These are phyloP conservation scores for Trichosanthes cucumerina DNA, from an alignment of 306 rosid genomes.

Conservation along the genomic window DNA sequence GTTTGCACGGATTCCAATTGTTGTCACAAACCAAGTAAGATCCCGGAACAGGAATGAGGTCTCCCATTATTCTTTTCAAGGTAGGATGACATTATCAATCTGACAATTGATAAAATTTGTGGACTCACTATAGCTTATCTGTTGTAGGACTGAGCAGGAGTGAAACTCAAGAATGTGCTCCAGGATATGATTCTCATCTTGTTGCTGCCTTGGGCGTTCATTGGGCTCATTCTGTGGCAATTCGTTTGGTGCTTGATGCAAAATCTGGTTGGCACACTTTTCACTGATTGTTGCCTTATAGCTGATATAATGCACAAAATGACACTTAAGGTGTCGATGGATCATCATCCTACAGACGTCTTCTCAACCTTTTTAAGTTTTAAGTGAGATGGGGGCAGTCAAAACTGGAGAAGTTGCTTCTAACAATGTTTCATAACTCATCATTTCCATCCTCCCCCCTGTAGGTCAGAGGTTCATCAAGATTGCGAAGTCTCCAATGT, in stretches of 20 bases:
- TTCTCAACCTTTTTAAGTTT: background rate
- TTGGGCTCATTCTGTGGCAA: conserved; percentile 96
- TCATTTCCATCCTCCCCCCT: background rate
- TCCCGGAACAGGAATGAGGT: conserved; percentile 57
- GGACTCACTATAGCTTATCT: conserved; percentile 12
- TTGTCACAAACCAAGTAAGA: conserved; percentile 92
- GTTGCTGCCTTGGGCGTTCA: conserved; percentile 93
- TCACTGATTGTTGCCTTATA: background rate
- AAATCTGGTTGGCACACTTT: conserved; percentile 45
- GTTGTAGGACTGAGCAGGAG: conserved; percentile 30
- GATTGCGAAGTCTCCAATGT: conserved; percentile 76
- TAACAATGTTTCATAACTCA: background rate
- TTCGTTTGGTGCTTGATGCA: conserved; percentile 84
- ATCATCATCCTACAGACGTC: background rate
- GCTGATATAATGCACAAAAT: background rate
- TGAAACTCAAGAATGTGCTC: conserved; percentile 17
- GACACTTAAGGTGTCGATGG: background rate
- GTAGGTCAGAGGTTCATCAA: conserved; percentile 72
- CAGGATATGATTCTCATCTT: conserved; percentile 65
- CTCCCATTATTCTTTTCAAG: conserved; percentile 69
- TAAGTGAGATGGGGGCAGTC: background rate
- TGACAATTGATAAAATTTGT: conserved; percentile 4
- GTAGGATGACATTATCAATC: conserved; percentile 31
- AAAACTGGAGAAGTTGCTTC: background rate
- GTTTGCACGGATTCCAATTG: conserved; percentile 78